Conservation (phyloP, 2,329 filamentous ascomycete genomes). For the Sporothrix variecibatus region DNA sequence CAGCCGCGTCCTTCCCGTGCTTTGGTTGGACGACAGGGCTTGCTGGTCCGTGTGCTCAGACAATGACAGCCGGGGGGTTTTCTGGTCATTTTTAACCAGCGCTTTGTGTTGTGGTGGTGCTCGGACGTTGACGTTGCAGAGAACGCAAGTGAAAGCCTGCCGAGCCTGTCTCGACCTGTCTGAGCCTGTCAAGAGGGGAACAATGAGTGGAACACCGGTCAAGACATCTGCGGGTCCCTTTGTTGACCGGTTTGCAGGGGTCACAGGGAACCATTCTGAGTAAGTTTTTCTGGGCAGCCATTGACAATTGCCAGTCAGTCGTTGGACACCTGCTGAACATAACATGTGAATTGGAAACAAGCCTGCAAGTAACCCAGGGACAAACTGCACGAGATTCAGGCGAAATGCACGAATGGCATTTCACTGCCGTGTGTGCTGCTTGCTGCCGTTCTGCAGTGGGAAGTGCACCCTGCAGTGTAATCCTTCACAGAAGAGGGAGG, state of each 20-base stretch:
- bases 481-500: not conserved
- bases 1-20: not conserved
- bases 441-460: not conserved
- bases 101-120: not conserved
- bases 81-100: not conserved
- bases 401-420: not conserved
- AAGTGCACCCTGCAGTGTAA: not conserved
- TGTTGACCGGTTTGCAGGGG: conserved; percentile 1
- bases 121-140: not conserved
- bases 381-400: not conserved
- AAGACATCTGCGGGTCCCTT: not conserved
- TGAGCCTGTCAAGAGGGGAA: not conserved
- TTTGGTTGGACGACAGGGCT: not conserved
- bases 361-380: not conserved
- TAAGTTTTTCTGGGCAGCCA: not conserved
- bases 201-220: conserved; percentile 12
- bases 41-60: conserved; percentile 15
- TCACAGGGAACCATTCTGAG: not conserved
- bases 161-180: not conserved
- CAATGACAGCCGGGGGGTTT: not conserved
- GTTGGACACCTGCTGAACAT: no score
- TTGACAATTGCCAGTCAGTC: not conserved
- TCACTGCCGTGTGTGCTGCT: not conserved
- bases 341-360: not conserved
- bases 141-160: not conserved